Base-by-base conservation (phyloP, 768 basidiomycete genomes). In the Tephrocybe sp. region DNA sequence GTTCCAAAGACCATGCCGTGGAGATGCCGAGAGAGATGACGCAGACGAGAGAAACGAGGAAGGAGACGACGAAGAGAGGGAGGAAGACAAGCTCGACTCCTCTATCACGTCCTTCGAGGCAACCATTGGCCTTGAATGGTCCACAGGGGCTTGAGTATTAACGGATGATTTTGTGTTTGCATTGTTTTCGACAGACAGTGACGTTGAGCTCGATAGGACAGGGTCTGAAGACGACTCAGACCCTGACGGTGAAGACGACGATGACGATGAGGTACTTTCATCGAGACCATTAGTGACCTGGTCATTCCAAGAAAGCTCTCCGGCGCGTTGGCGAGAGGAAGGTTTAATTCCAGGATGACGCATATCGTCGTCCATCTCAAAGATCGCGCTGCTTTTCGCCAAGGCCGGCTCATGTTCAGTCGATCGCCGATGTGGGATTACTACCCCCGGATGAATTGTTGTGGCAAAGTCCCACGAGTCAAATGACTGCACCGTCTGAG, bases 401-500 rank as follows among this genome's bases (percentile, higher is more conserved):
- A 64, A 43, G 27, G 64, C 54, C 28, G 61, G 21, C 5, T 63
- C 64, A 32, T 64, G 64, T 37, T 65, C 65, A 4, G 60, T 54
- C 4, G 56, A 35, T 27, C 56, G 62, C 25, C 66, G 57, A 39
- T 64, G 59, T 16, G 65, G 54, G 53, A 60, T 66, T 9, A 60
- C 64, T 28, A 56, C 62, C 9, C 67, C 71, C 5, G 76, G 74
- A 51, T 71, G 63, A 37, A 34, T 79, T 8, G 76, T 79, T 0
- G 79, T 71, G 19, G 76, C 63, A 64, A 92, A 92, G 61, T 92
- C 89, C 89, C 89, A 92, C 3, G 89, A 90, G 47, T 87, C 89
- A 47, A 85, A 67, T 9, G 88, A 85, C 37, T 70, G 71, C 36
- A 72, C 61, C 4, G 66, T 68, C 34, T 60, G 53, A 26, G 68